Evolutionary conservation across 768 basidiomycete genomes (phyloP), one percentile per base, ranked within the genome.

Genomic region (Stropharia rugosoannulata): DNA sequence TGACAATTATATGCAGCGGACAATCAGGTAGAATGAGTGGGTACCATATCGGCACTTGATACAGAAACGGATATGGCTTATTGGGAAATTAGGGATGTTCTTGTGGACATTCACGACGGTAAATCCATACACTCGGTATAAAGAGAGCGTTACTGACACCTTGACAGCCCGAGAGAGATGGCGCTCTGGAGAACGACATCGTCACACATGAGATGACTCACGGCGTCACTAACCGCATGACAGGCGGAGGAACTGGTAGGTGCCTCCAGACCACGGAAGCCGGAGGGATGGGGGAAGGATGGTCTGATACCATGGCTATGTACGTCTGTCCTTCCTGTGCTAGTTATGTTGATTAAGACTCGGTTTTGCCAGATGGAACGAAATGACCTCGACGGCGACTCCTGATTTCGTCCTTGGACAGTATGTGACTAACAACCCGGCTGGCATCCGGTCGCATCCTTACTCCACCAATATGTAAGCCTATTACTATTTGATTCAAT

Each of bases 211-310:
- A 87, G 67, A 74, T 75, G 63, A 77, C 74, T 9, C 79, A 76
- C 56, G 77, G 76, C 22, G 66, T 77, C 51, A 76, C 76, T 32
- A 77, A 71, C 61, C 66, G 74, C n/a, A 68, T 82, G 73, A 81
- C 80, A 10, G 80, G 80, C 36, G 79, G 80, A 44, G 80, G 77
- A 51, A 79, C 79, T 19, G 80, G 80, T 44, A 73, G 81, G 15
- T 88, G 86, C 70, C 71, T 88, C 53, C 82, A 85, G 64, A 83
- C 77, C 29, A 76, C 75, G 35, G 85, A 87, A 64, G 76, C 85
- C 7, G 84, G 83, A 35, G 85, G 85, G 19, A 80, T 87, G 80
- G 85, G 85, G 40, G 86, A 87, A 68, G 59, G 81, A 25, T 87
- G 85, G 85, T 82, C 81, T 12, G 85, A 85, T 70, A 75, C 75